A percentile compares a stretch with the other conserved stretches of the same genome.
Evolutionary conservation across 495 filamentous ascomycete species (phyloP).

Genomic region (Aspergillus bridgeri): DNA sequence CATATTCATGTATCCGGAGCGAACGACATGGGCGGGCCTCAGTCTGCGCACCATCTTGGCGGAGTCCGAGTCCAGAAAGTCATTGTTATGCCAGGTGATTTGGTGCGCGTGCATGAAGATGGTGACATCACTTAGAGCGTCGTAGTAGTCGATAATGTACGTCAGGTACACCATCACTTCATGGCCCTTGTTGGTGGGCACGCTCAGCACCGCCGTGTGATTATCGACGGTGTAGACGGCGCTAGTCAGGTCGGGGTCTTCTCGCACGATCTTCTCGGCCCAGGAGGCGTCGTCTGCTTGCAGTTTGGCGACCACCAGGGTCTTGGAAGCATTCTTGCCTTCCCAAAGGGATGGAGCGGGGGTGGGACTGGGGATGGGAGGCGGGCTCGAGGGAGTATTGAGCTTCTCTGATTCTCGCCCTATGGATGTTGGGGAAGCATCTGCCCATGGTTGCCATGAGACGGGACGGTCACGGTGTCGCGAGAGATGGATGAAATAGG

Average conservation of each 20-base stretch:
- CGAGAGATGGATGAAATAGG: background rate
- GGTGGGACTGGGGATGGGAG: background rate
- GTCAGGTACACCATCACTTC: constrained; percentile 53
- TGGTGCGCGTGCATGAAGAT: constrained; percentile 46
- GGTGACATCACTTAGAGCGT: constrained; percentile 38
- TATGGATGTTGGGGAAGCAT: background rate
- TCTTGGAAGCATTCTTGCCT: background rate
- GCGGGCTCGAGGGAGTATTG: background rate
- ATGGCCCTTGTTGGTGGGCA: constrained; percentile 55
- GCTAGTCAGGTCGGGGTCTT: background rate
- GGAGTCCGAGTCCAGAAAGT: constrained; percentile 41
- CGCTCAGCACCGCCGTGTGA: constrained; percentile 31
- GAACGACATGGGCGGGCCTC: constrained; percentile 19
- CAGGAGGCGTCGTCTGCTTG: constrained; percentile 25
- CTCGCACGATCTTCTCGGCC: constrained; percentile 13
- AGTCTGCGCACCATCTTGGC: constrained; percentile 26
- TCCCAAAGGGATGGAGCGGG: background rate
- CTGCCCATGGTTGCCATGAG: background rate
- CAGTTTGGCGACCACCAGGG: constrained; percentile 27
- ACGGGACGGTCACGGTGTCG: background rate
- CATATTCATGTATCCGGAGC: constrained; percentile 48
- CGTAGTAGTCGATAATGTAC: constrained; percentile 47
- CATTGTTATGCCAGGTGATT: constrained; percentile 53
- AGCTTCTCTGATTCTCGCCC: background rate
- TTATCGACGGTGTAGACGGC: constrained; percentile 35